Percentiles rank a stretch among this genome's conserved stretches.
These are phyloP conservation scores for Phylloporus arenicola DNA, from an alignment of 768 basidiomycete genomes.

Conservation along the genomic window DNA sequence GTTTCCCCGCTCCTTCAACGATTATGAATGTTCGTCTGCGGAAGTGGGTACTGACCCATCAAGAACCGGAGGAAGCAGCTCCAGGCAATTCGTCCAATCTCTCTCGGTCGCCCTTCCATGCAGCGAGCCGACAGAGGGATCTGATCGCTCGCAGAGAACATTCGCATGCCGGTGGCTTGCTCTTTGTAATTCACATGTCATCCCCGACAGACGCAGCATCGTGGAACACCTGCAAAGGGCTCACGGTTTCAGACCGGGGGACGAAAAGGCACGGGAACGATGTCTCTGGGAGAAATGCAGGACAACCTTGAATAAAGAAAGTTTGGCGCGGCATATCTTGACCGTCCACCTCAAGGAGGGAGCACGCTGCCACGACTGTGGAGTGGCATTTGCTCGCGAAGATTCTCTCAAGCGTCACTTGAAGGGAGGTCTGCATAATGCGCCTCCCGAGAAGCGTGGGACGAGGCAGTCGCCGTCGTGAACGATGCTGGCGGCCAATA, in stretches of 20 bases:
- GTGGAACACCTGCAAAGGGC: slow-evolving; percentile 10
- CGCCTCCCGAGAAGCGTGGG: background rate
- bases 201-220: slow-evolving; percentile 13
- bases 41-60: background rate
- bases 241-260: slow-evolving; percentile 14
- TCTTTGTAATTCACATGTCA: slow-evolving; percentile 1
- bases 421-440: slow-evolving; percentile 13
- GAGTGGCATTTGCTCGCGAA: slow-evolving; percentile 22
- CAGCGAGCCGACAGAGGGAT: background rate
- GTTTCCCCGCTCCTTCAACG: background rate
- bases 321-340: slow-evolving; percentile 23
- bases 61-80: background rate
- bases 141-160: background rate
- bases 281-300: slow-evolving; percentile 21
- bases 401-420: slow-evolving; percentile 27
- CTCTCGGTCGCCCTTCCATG: background rate
- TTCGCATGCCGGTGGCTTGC: slow-evolving; percentile 14
- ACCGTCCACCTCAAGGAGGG: slow-evolving; percentile 21
- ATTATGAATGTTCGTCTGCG: background rate
- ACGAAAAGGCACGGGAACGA: slow-evolving; percentile 10
- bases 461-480: background rate
- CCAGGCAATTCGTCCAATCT: background rate
- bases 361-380: slow-evolving; percentile 13
- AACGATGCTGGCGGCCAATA: background rate
- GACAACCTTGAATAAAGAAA: slow-evolving; percentile 25